These are phyloP conservation scores for Fulvia fulva DNA, from an alignment of 2,329 filamentous ascomycete species.

Conservation along the genomic window DNA sequence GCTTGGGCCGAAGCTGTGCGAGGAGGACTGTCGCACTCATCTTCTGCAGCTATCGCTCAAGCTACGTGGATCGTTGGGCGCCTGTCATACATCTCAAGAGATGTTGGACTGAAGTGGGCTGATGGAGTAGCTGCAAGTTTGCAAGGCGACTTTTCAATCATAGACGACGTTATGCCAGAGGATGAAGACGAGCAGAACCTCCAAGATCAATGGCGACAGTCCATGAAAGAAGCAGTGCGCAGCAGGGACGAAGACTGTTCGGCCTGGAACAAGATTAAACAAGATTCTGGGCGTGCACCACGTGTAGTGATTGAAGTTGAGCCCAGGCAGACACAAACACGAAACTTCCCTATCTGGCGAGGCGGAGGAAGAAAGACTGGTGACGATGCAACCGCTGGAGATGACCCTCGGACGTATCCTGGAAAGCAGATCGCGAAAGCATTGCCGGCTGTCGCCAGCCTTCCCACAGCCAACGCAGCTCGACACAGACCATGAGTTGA, in stretches of 20 bases:
- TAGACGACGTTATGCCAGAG: slow-evolving; percentile 15
- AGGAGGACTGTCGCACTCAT: background rate
- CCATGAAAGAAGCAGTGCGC: slow-evolving; percentile 7
- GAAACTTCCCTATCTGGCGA: background rate
- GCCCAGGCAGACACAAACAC: background rate
- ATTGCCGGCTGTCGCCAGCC: too few relatives aligned
- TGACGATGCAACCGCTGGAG: background rate
- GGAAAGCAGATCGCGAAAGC: background rate
- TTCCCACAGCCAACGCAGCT: too few relatives aligned
- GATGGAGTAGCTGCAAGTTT: slow-evolving; percentile 30
- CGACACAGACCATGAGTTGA: too few relatives aligned
- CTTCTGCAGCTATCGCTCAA: slow-evolving; percentile 26
- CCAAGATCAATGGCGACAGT: slow-evolving; percentile 5
- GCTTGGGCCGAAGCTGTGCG: slow-evolving; percentile 8
- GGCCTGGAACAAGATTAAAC: slow-evolving; percentile 14
- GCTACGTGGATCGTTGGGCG: slow-evolving; percentile 30
- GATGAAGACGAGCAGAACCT: slow-evolving; percentile 1
- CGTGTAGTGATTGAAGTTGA: background rate
- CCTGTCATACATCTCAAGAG: slow-evolving; percentile 28
- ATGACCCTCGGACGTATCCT: background rate
- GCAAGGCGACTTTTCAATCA: slow-evolving; percentile 27
- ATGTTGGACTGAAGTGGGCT: slow-evolving; percentile 30
- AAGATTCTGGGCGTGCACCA: slow-evolving; percentile 9
- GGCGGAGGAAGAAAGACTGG: background rate
- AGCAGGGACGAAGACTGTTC: background rate